These are phyloP conservation scores for Myochromella boudieri DNA, from an alignment of 768 basidiomycete species.

Conservation along the genomic window DNA sequence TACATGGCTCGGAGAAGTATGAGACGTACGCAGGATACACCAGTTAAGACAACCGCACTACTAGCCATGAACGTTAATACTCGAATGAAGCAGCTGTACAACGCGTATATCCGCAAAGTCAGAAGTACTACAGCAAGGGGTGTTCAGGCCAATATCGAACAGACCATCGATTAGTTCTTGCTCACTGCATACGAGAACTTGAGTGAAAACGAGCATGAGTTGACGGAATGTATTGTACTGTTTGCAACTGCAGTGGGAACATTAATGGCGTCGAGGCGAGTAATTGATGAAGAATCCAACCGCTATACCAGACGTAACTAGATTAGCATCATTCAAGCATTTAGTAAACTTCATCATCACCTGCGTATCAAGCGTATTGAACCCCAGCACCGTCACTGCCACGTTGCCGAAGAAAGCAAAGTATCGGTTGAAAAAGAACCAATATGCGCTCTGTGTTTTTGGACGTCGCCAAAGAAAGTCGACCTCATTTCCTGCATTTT, in stretches of 20 bases:
- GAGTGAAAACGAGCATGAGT: constrained; percentile 38
- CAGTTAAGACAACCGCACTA: constrained; percentile 27
- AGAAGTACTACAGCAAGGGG: constrained; percentile 33
- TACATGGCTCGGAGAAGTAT: not conserved
- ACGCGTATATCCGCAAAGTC: constrained; percentile 47
- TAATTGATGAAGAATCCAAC: constrained; percentile 6
- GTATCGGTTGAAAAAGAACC: constrained; percentile 54
- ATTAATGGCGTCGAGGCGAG: not conserved
- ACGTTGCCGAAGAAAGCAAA: constrained; percentile 40
- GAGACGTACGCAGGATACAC: constrained; percentile 33
- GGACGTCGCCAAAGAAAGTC: constrained; percentile 44
- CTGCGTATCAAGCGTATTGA: constrained; percentile 23
- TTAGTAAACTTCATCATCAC: constrained; percentile 18
- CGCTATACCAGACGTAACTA: constrained; percentile 6
- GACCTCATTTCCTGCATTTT: constrained; percentile 35
- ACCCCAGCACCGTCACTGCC: constrained; percentile 27
- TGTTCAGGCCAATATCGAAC: not conserved
- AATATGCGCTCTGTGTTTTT: constrained; percentile 34
- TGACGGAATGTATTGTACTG: constrained; percentile 39
- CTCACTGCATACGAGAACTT: constrained; percentile 48
- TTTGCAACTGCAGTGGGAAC: constrained; percentile 33
- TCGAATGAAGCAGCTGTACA: constrained; percentile 41
- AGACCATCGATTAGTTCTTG: not conserved
- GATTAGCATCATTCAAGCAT: not conserved
- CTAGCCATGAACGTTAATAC: constrained; percentile 34